Conservation (phyloP, 257 asterid genomes). For the Solanum rostratum region DNA sequence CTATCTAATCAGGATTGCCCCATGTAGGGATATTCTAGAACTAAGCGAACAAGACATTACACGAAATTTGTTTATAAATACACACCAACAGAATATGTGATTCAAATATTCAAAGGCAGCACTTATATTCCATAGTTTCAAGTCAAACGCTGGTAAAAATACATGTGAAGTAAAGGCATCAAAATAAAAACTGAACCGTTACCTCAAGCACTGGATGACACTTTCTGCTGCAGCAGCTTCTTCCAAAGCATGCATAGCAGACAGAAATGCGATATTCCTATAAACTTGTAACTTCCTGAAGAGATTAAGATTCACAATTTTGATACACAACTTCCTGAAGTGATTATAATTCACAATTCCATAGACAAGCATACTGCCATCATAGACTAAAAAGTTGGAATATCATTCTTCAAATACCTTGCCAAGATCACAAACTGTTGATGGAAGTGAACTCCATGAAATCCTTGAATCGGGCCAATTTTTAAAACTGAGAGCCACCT, state of each 20-base stretch:
- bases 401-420: constrained; percentile 32
- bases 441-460: constrained; percentile 57
- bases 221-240: no score
- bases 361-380: background rate
- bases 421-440: constrained; percentile 45
- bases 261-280: no score
- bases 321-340: no score
- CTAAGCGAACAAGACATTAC: no score
- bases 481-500: constrained; percentile 30
- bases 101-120: background rate
- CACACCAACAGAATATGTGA: background rate
- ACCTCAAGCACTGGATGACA: constrained; percentile 90
- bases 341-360: constrained; percentile 3
- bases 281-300: no score
- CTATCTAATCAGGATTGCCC: background rate
- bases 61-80: background rate
- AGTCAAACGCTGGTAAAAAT: background rate
- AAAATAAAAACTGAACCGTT: background rate
- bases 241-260: no score
- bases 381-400: background rate
- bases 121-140: background rate
- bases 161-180: background rate
- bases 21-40: no score
- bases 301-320: no score
- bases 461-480: constrained; percentile 34